Conservation (phyloP, 2,329 filamentous ascomycete species). For the Trichophaea hybrida region DNA sequence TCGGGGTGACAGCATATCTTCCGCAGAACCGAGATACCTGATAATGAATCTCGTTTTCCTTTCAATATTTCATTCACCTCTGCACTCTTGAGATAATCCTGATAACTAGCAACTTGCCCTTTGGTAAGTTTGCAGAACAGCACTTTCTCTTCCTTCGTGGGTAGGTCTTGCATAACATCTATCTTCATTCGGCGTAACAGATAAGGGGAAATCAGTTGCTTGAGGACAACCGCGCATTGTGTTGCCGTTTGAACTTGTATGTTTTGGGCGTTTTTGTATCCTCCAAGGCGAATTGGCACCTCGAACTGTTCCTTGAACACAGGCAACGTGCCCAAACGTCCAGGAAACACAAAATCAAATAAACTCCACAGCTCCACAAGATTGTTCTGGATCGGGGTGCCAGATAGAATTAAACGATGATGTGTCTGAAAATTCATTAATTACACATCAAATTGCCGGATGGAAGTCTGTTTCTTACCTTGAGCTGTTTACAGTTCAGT, state of each 20-base stretch:
- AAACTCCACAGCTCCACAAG: conserved; percentile 89
- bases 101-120: conserved; percentile 64
- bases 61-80: conserved; percentile 74
- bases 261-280: conserved; percentile 90
- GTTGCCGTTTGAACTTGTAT: conserved; percentile 87
- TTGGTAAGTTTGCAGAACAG: conserved; percentile 85
- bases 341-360: conserved; percentile 95
- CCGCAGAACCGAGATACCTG: conserved; percentile 77
- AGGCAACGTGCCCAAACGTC: conserved; percentile 82
- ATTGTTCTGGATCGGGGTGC: conserved; percentile 96
- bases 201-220: conserved; percentile 87
- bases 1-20: conserved; percentile 99
- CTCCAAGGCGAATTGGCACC: conserved; percentile 80
- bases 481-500: conserved; percentile 84
- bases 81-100: conserved; percentile 63
- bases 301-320: conserved; percentile 87
- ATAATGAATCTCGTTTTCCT: conserved; percentile 63
- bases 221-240: conserved; percentile 83
- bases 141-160: conserved; percentile 91
- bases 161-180: conserved; percentile 84
- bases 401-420: conserved; percentile 83
- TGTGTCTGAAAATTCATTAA: conserved; percentile 45
- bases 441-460: background rate
- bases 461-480: conserved; percentile 5
- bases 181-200: conserved; percentile 82